phyloP scores from a whole-genome alignment of 1,139 yeast genomes.

The Pichia sp. region DNA sequence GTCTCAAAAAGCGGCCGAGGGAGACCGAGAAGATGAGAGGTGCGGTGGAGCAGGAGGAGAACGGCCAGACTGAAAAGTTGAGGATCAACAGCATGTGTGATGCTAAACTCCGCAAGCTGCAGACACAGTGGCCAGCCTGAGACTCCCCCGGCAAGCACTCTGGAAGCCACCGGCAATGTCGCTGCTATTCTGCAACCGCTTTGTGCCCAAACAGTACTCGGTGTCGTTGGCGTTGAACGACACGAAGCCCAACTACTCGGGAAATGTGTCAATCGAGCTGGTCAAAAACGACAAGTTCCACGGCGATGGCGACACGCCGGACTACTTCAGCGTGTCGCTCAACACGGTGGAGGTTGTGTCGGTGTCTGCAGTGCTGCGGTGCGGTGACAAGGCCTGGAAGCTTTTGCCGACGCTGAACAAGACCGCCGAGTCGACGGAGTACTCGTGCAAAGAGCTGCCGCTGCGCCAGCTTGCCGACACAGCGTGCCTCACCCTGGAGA shows the following conservation, averaged over 20 bases:
- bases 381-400: slow-evolving; percentile 7
- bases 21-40: too few relatives aligned
- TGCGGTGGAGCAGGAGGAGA: too few relatives aligned
- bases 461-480: slow-evolving; percentile 10
- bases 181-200: slow-evolving; percentile 33
- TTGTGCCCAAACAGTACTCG: slow-evolving; percentile 43
- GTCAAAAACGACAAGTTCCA: slow-evolving; percentile 6
- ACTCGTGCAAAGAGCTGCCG: slow-evolving; percentile 19
- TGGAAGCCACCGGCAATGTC: slow-evolving; percentile 8
- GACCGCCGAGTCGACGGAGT: slow-evolving; percentile 35
- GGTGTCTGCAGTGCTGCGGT: slow-evolving; percentile 23
- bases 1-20: too few relatives aligned
- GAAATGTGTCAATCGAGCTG: slow-evolving; percentile 37
- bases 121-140: too few relatives aligned
- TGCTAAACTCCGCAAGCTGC: too few relatives aligned
- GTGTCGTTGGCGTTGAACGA: slow-evolving; percentile 43
- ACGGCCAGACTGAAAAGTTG: too few relatives aligned
- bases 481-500: slow-evolving; percentile 9
- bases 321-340: slow-evolving; percentile 34
- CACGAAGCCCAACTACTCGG: slow-evolving; percentile 53
- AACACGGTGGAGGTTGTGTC: slow-evolving; percentile 44
- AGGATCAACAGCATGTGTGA: too few relatives aligned
- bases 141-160: too few relatives aligned
- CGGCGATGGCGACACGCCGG: background rate
- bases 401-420: slow-evolving; percentile 33